A percentile compares a stretch with the other conserved stretches of the same genome.
These are phyloP conservation scores for Kwoniella dendrophila DNA, from an alignment of 768 basidiomycete genomes.

Conservation along the genomic window DNA sequence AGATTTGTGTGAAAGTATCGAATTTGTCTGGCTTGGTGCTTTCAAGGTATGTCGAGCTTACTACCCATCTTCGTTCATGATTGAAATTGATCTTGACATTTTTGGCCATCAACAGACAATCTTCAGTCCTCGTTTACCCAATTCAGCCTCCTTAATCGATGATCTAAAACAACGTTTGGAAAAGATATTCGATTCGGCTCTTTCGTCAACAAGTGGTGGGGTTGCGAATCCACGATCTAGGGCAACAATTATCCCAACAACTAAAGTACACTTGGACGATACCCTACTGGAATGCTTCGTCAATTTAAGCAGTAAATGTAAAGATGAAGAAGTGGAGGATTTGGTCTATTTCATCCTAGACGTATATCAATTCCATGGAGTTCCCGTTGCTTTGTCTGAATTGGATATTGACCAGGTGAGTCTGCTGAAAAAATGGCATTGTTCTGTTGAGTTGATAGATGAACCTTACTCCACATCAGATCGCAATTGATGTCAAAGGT, in stretches of 20 bases:
- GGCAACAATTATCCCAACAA: not conserved
- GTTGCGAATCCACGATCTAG: constrained; percentile 1
- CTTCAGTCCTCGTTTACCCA: constrained; percentile 54
- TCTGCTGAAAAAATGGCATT: too few relatives aligned
- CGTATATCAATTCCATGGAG: constrained; percentile 88
- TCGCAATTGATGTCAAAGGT: constrained; percentile 74
- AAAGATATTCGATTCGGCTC: constrained; percentile 69
- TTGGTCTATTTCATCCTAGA: constrained; percentile 91
- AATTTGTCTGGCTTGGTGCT: constrained; percentile 94
- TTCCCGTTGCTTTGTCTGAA: constrained; percentile 84
- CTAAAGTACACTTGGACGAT: constrained; percentile 63
- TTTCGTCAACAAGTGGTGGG: constrained; percentile 63
- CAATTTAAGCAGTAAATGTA: constrained; percentile 74
- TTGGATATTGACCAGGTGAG: constrained; percentile 85
- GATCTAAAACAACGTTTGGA: constrained; percentile 72
- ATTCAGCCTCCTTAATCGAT: constrained; percentile 59
- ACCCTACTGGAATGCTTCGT: constrained; percentile 82
- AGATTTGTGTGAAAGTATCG: constrained; percentile 77
- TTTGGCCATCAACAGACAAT: constrained; percentile 43
- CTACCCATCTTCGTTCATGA: not conserved
- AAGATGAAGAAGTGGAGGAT: constrained; percentile 94
- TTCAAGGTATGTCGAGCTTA: constrained; percentile 72
- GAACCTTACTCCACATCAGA: constrained; percentile 36
- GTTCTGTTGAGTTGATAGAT: not conserved
- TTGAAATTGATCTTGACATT: not conserved